Base-by-base conservation (phyloP, 768 basidiomycete species). In the Phaffia australis region DNA sequence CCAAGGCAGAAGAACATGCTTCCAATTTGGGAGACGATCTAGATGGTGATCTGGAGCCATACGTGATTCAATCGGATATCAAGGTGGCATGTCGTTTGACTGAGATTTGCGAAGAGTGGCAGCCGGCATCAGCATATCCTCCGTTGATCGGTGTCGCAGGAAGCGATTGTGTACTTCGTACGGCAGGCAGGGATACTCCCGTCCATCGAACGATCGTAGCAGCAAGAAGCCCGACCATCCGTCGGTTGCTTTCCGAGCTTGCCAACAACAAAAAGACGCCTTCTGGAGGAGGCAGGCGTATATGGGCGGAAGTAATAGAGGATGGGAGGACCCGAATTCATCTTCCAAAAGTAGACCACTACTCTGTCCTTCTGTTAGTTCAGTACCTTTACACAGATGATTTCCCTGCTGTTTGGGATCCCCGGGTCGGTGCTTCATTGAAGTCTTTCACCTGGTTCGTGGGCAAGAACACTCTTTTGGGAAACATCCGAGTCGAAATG, bases 341-440 rank as follows among this genome's bases (percentile, higher is more conserved):
- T 21, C 71, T 94, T 54, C 72, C 78, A 0, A 83, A 83, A 1
- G 83, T 83, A 68, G 82, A 84, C 55, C 80, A 86, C 0, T 77
- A 93, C 8, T 78, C 89, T 0, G 75, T 86, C 19, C 81, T 95
- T 19, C 80, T 94, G 25, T 78, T 97, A 23, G 75, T 95, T 23
- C 81, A 84, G 27, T 97, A 91, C 72, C 76, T 97, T n/a, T 97
- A 97, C 76, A 82, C 87, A 1, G 94, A 99, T 74, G 82, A 85
- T 50, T 75, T 93, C 1, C 78, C 89, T 15, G 84, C 89, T 0
- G 75, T 92, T 18, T 93, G 91, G 89, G 92, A 98, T 74, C 79
- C 80, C 16, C 83, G 90, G 21, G 79, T 88, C 15, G 80, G 77
- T 5, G 70, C 77, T 0, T 74, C 77, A 1, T 75, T 86, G 1